Percentiles rank a stretch among this genome's conserved stretches.
Conservation (phyloP, 208 protist species). For the Jaenimonas drosophilae region DNA sequence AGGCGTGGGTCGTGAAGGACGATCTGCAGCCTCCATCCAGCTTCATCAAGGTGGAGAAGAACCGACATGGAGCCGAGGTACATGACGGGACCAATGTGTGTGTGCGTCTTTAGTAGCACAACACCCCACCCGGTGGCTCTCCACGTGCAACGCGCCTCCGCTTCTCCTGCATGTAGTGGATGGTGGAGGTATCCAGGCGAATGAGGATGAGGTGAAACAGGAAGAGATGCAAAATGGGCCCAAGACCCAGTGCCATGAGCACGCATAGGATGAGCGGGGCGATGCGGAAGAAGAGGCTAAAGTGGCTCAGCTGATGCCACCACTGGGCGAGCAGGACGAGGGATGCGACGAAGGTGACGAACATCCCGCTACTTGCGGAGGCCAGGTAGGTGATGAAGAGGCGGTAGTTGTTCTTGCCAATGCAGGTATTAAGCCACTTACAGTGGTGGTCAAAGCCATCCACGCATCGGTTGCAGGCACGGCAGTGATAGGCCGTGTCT, state of each 20-base stretch:
- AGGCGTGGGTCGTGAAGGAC: no score
- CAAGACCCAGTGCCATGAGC: constrained; percentile 17
- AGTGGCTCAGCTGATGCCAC: constrained; percentile 32
- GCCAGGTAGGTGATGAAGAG: constrained; percentile 54
- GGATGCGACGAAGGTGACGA: constrained; percentile 12
- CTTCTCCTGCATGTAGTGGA: constrained; percentile 40
- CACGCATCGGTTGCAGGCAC: constrained; percentile 86
- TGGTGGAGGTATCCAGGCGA: constrained; percentile 34
- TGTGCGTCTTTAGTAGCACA: background rate
- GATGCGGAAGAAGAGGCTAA: constrained; percentile 50
- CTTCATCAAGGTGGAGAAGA: background rate
- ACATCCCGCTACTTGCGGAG: constrained; percentile 12
- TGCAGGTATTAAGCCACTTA: constrained; percentile 88
- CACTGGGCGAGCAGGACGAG: constrained; percentile 38
- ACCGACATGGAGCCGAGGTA: background rate
- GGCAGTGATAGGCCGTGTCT: constrained; percentile 75
- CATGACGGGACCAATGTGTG: background rate
- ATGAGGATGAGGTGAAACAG: constrained; percentile 49
- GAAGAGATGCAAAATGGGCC: constrained; percentile 43
- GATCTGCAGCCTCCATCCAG: no score
- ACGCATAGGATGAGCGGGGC: constrained; percentile 29
- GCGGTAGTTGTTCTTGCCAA: constrained; percentile 72
- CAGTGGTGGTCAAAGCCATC: constrained; percentile 88
- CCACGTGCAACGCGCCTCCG: constrained; percentile 11
- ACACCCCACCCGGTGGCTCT: background rate